A percentile compares a stretch with the other conserved stretches of the same genome.
Evolutionary conservation across 108 stramenopile genomes (phyloP).

Genomic region (Cyclotella kingstonii): DNA sequence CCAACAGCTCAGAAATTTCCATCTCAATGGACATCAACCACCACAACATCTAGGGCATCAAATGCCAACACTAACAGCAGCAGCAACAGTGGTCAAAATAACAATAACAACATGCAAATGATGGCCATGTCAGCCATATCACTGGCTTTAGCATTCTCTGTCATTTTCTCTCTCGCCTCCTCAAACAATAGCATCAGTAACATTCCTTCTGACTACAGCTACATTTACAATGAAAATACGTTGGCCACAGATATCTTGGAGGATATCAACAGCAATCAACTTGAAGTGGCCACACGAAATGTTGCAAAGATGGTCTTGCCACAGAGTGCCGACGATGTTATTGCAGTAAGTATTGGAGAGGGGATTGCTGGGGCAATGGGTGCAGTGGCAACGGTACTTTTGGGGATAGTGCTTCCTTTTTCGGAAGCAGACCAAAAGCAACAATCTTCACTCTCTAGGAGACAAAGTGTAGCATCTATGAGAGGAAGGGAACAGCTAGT

Average conservation of each 20-base stretch:
- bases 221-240: too few relatives aligned
- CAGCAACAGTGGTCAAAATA: neutral
- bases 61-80: neutral
- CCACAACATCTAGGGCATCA: too few relatives aligned
- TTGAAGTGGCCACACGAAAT: constrained; percentile 42
- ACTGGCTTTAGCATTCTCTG: constrained; percentile 29
- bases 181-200: too few relatives aligned
- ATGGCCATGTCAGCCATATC: constrained; percentile 47
- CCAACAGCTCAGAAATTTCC: too few relatives aligned
- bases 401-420: constrained; percentile 30
- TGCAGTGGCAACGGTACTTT: constrained; percentile 38
- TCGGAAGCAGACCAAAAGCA: constrained; percentile 4
- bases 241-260: too few relatives aligned
- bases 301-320: constrained; percentile 59
- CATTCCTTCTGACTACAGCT: constrained; percentile 20
- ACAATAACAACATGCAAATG: constrained; percentile 34
- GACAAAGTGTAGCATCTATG: constrained; percentile 4
- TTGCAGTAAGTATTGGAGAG: constrained; percentile 72
- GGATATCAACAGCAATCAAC: too few relatives aligned
- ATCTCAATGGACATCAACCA: too few relatives aligned
- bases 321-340: constrained; percentile 58
- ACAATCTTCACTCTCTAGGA: neutral
- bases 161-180: constrained; percentile 45
- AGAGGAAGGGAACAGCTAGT: constrained; percentile 15
- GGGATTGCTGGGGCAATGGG: constrained; percentile 66